Evolutionary conservation across 495 filamentous ascomycete genomes (phyloP).

Genomic region (Symbiotaphrina buchneri): DNA sequence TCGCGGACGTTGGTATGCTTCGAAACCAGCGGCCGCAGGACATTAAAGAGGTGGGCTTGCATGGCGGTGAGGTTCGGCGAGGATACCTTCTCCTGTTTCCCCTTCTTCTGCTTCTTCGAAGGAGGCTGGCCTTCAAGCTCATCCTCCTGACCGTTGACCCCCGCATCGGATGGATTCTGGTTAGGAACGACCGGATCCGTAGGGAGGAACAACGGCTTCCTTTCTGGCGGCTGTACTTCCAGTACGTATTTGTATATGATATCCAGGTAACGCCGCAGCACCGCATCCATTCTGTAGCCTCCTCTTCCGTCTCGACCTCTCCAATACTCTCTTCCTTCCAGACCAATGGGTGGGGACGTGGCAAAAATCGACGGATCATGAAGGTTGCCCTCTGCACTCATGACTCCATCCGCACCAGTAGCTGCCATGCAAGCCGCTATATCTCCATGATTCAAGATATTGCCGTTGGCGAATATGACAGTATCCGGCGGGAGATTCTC

Average conservation of each 20-base stretch:
- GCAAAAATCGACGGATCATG: conserved; percentile 79
- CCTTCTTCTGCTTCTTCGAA: conserved; percentile 40
- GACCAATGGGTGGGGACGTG: conserved; percentile 30
- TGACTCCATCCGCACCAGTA: conserved; percentile 84
- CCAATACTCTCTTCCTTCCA: conserved; percentile 65
- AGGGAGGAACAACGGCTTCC: conserved; percentile 53
- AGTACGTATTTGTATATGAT: conserved; percentile 64
- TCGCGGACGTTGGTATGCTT: conserved; percentile 64
- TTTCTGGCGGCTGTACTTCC: conserved; percentile 29
- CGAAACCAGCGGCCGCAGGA: conserved; percentile 60
- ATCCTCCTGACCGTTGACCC: conserved; percentile 10
- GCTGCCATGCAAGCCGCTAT: conserved; percentile 53
- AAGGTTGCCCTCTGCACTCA: conserved; percentile 89
- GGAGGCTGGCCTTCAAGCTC: conserved; percentile 18
- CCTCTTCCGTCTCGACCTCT: conserved; percentile 55
- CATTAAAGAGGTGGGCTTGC: conserved; percentile 82
- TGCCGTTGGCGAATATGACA: conserved; percentile 93
- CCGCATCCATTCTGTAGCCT: conserved; percentile 74
- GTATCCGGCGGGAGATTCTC: conserved; percentile 67
- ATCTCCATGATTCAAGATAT: conserved; percentile 67
- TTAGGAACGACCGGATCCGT: conserved; percentile 22
- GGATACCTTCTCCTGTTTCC: conserved; percentile 10
- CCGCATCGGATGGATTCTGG: too few species aligned
- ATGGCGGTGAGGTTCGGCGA: conserved; percentile 63
- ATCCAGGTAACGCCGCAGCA: conserved; percentile 72